phyloP scores from a whole-genome alignment of 148 eudicot species.

The Nepenthes gracilis region DNA sequence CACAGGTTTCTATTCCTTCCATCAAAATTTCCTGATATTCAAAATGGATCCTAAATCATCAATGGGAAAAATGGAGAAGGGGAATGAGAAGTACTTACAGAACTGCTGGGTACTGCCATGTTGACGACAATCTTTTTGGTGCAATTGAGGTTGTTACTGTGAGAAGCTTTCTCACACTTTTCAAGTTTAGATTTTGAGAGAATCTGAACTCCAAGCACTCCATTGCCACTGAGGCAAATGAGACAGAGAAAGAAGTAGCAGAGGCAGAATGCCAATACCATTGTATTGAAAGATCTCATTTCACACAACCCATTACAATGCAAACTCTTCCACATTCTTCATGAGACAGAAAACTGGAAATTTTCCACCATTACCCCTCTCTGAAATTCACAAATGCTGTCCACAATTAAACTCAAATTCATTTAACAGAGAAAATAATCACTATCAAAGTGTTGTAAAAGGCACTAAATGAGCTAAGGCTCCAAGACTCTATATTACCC shows the following conservation, averaged over 20 bases:
- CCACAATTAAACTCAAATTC: no score
- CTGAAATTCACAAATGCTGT: no score
- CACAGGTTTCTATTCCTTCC: no score
- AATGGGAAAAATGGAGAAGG: neutral
- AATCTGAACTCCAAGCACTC: conserved; percentile 29
- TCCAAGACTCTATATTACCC: no score
- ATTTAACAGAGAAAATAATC: no score
- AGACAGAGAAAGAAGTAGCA: conserved; percentile 1
- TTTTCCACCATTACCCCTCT: no score
- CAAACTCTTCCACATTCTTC: no score
- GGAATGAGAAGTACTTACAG: conserved; percentile 24
- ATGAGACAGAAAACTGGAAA: no score
- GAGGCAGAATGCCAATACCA: conserved; percentile 3
- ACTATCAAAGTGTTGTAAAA: no score
- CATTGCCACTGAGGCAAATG: neutral
- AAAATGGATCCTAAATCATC: no score
- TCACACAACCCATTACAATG: neutral
- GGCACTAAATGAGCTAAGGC: no score
- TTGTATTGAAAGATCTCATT: conserved; percentile 5
- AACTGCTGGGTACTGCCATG: conserved; percentile 77
- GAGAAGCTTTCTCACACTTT: conserved; percentile 60
- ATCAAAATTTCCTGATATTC: no score
- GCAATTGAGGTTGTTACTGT: conserved; percentile 48
- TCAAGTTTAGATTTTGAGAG: conserved; percentile 86
- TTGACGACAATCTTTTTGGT: conserved; percentile 60